Evolutionary conservation across 768 basidiomycete species (phyloP).

Genomic region (Tylopilus sp.): DNA sequence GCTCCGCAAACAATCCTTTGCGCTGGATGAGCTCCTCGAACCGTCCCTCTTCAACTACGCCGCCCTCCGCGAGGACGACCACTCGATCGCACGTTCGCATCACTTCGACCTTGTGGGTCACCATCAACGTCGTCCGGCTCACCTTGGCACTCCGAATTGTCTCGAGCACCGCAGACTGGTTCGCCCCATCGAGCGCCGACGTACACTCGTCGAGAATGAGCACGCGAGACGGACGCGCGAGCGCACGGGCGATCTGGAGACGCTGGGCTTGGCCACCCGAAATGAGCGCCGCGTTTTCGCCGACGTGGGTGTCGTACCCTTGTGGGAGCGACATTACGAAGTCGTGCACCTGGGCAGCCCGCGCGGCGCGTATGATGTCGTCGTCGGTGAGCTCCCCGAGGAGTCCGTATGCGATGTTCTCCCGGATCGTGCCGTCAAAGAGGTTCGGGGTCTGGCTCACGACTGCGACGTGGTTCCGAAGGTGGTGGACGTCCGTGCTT

Average conservation of each 20-base stretch:
- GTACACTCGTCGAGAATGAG: slow-evolving; percentile 95
- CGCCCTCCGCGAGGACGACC: slow-evolving; percentile 75
- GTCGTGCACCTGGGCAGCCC: slow-evolving; percentile 79
- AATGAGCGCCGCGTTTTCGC: slow-evolving; percentile 88
- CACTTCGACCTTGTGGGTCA: slow-evolving; percentile 87
- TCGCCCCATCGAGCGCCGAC: slow-evolving; percentile 82
- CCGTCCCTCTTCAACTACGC: slow-evolving; percentile 72
- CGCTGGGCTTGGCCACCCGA: slow-evolving; percentile 96
- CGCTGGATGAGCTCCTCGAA: slow-evolving; percentile 67
- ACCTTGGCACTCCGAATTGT: slow-evolving; percentile 62
- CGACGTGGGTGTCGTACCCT: slow-evolving; percentile 84
- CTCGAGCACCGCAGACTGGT: slow-evolving; percentile 79
- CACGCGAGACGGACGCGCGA: slow-evolving; percentile 70
- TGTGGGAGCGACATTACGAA: slow-evolving; percentile 77
- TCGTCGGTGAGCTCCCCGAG: slow-evolving; percentile 48
- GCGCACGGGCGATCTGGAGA: slow-evolving; percentile 85
- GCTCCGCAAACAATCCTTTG: slow-evolving; percentile 69
- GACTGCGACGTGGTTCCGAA: slow-evolving; percentile 82
- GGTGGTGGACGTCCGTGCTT: slow-evolving; percentile 63
- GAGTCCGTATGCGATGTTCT: slow-evolving; percentile 78
- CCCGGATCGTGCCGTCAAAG: slow-evolving; percentile 82
- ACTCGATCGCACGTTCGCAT: slow-evolving; percentile 94
- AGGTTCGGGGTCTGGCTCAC: slow-evolving; percentile 87
- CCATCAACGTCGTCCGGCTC: slow-evolving; percentile 83
- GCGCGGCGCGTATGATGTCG: slow-evolving; percentile 69